Evolutionary conservation across 306 rosid genomes (phyloP), one percentile per base, ranked within the genome.

Genomic region (Nissolia schottii): DNA sequence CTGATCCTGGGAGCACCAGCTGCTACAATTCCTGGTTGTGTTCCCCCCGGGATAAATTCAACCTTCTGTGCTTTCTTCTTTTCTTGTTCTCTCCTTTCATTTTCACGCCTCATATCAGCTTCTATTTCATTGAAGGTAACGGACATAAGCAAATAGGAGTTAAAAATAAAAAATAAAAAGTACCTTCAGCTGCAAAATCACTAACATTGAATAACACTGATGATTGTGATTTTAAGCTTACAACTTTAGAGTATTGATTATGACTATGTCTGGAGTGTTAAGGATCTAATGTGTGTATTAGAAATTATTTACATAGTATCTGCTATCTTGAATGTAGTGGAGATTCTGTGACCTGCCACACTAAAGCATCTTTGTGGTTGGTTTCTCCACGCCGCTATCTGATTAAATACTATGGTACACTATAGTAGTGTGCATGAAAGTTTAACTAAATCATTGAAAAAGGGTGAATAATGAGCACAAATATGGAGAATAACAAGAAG

Each of bases 41-140:
- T 20, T 76, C 87, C 85, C 70, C 92, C 90, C 25, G 96, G 60
- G 65, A 80, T 53, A 82, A 85, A 91, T 4, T 89, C 96, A 73
- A 87, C 75, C 83, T 79, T 91, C 45, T 77, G 91, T 41, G 82
- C 79, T 69, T 77, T 87, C 85, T 87, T 89, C 80, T 84, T 92
- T 72, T 89, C 96, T 81, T 84, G 96, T 72, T 83, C 95, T 75
- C 78, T 88, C 80, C 96, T 86, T 54, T 90, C 96, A 82, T 89
- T 78, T 72, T 88, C 96, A 1, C 87, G 88, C 82, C 92, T 88
- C 89, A 88, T 88, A 76, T 89, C 96, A 88, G 78, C 90, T 80
- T 94, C 99, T 94, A 89, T 65, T 58, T 64, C 48, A 63, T 62
- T 56, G 5, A 76, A 2, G 48, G 55, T 22, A 58, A 35, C 32